Base-by-base conservation (phyloP, 2,329 filamentous ascomycete genomes). In the Diaporthe sp. region DNA sequence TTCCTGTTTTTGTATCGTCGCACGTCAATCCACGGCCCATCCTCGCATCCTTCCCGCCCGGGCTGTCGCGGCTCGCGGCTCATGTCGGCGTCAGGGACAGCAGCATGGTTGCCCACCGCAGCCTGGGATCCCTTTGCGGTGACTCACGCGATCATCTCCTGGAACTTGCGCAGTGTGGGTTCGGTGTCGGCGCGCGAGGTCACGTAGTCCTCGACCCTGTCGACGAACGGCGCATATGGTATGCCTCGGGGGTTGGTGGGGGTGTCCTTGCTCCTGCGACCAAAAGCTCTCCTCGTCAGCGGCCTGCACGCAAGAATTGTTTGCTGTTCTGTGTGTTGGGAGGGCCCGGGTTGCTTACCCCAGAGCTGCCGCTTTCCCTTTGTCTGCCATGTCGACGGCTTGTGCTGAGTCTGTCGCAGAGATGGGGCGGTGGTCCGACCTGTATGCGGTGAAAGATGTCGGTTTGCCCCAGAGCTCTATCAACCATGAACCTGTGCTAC, bases 61-160 rank as follows among this genome's bases (percentile, higher is more conserved):
- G 28, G n/a, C 53, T 31, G 22, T 57, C 53, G 53, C 15, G 51
- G 25, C 53, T 55, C 25, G 22, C 31, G 3, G 25, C 55, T 58
- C 31, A 20, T 37, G 10, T 34, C n/a, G 60, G n/a, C 58, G 37
- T 12, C 8, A n/a, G n/a, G 9, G 25, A 12, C 13, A 0, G 5
- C 61, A 47, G 60, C 15, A 5, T 47, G 10, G 78, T 28, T 61
- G 77, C 80, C 55, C 78, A 78, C 49, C 39, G 13, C 61, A 15
- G 61, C 61, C 17, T 9, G 17, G 39, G 10, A 1, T 42, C 39
- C 42, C n/a, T 57, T 47, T 25, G 39, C 63, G 67, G 22, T 31
- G 63, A 86, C 90, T 85, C 89, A 97, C 94, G 94, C 95, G 79
- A 97, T 97, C 94, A 97, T 97, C 87, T 97, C 95, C 83, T 96